Conservation (phyloP, 2,329 filamentous ascomycete species). For the Bipolaris oryzae region DNA sequence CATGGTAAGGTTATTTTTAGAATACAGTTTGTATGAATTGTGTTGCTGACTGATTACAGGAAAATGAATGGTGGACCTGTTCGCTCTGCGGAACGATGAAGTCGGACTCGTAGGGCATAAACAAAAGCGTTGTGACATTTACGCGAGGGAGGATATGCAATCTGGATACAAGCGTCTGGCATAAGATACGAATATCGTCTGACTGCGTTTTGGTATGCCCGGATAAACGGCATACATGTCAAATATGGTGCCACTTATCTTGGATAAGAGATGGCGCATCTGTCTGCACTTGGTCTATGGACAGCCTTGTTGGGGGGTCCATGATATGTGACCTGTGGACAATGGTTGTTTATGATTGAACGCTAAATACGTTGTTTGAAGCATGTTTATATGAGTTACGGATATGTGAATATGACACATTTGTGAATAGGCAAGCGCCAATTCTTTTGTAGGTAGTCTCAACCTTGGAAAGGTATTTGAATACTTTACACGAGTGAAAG, state of each 20-base stretch:
- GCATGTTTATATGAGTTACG: background rate
- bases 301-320: background rate
- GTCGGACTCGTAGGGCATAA: conserved; percentile 30
- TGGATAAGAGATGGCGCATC: background rate
- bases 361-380: background rate
- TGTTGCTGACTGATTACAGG: background rate
- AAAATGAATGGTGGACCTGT: conserved; percentile 69
- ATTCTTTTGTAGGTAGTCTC: background rate
- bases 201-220: background rate
- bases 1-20: conserved; percentile 53
- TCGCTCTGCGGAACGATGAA: conserved; percentile 66
- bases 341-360: background rate
- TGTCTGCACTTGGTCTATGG: background rate
- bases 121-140: no score
- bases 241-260: background rate
- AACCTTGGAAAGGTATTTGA: background rate
- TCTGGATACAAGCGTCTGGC: background rate
- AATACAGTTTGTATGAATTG: background rate
- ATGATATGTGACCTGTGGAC: background rate
- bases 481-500: no score
- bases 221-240: background rate
- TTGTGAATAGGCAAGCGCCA: background rate
- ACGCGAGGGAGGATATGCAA: background rate
- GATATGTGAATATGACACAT: background rate
- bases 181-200: background rate